phyloP scores from a whole-genome alignment of 441 rosid genomes.

The Eruca vesicaria region DNA sequence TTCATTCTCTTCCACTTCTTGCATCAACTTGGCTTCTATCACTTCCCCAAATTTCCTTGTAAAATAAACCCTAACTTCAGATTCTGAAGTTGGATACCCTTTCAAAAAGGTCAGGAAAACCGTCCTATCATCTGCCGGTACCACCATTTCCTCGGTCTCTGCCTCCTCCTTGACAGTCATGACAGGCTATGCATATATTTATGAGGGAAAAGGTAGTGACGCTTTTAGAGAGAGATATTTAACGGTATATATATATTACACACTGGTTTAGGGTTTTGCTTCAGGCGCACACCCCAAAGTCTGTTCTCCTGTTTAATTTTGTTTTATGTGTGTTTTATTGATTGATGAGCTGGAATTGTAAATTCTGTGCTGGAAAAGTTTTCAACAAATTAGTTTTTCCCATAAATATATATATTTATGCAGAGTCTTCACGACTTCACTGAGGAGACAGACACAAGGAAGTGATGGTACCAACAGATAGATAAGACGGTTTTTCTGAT shows the following conservation, averaged over 20 bases:
- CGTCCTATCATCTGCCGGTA: constrained; percentile 45
- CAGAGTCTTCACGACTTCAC: no score
- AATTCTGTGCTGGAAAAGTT: neutral
- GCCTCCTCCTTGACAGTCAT: neutral
- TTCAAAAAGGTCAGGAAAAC: constrained; percentile 66
- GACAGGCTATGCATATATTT: neutral
- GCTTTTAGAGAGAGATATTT: neutral
- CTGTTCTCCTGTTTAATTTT: neutral
- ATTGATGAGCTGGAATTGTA: neutral
- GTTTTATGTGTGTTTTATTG: neutral
- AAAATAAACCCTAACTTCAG: constrained; percentile 48
- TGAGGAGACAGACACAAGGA: no score
- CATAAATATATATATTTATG: no score
- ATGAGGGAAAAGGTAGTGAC: neutral
- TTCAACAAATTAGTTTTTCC: neutral
- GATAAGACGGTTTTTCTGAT: constrained; percentile 67
- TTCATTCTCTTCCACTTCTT: no score
- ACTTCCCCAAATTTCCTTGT: no score
- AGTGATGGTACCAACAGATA: constrained; percentile 22
- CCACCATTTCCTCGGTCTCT: neutral
- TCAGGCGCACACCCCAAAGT: neutral
- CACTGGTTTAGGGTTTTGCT: neutral
- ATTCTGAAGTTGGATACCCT: constrained; percentile 57
- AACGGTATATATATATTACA: neutral
- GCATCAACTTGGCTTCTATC: no score